These are phyloP conservation scores for Paraurostyla sp. DNA, from an alignment of 73 alveolate genomes.

Conservation along the genomic window DNA sequence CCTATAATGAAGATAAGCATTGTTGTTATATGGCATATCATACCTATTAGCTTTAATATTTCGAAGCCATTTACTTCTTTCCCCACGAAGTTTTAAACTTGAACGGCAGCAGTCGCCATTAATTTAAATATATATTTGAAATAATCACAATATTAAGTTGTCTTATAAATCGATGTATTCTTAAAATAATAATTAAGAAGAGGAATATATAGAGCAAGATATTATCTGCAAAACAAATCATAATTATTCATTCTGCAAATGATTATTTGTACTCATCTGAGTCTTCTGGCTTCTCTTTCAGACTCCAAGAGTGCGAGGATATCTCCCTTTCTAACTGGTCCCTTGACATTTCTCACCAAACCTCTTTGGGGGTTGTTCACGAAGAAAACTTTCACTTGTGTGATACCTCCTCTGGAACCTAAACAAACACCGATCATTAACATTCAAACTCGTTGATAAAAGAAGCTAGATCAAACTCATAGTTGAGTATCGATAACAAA, in stretches of 20 bases:
- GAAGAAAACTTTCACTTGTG: slow-evolving; percentile 96
- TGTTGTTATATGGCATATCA: not conserved
- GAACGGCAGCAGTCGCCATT: slow-evolving; percentile 40
- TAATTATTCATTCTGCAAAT: too few relatives aligned
- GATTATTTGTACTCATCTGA: slow-evolving; percentile 80
- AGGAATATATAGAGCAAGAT: slow-evolving; percentile 1
- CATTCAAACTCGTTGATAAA: too few relatives aligned
- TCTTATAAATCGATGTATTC: not conserved
- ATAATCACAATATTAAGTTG: not conserved
- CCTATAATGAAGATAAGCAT: slow-evolving; percentile 84
- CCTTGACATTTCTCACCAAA: slow-evolving; percentile 98
- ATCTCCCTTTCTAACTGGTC: slow-evolving; percentile 99
- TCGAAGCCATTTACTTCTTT: slow-evolving; percentile 65
- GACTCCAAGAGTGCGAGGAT: slow-evolving; percentile 98
- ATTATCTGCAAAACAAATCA: slow-evolving; percentile 26
- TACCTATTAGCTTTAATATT: slow-evolving; percentile 48
- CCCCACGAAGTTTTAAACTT: slow-evolving; percentile 56
- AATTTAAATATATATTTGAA: not conserved
- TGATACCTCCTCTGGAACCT: slow-evolving; percentile 99
- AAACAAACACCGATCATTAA: not conserved
- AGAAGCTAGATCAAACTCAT: slow-evolving; percentile 17
- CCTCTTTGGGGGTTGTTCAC: slow-evolving; percentile 87
- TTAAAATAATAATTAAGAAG: slow-evolving; percentile 29
- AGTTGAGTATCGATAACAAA: not conserved
- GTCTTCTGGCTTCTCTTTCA: slow-evolving; percentile 99